Conservation (phyloP, 169 alveolate genomes). For the Plasmodium reichenowi region DNA sequence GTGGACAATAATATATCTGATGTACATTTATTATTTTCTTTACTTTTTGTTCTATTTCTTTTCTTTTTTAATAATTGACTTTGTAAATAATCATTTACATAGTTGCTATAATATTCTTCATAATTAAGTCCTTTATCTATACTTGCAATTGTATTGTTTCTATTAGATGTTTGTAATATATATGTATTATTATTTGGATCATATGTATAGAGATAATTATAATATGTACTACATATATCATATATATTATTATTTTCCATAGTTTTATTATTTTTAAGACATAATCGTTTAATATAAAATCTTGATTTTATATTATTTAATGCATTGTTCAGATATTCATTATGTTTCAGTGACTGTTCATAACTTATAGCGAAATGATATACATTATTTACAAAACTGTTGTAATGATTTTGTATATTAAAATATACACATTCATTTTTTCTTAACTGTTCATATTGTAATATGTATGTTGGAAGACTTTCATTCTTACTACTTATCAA, state of each 20-base stretch:
- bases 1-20: conserved; percentile 1
- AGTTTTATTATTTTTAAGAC: conserved; percentile 37
- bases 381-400: conserved; percentile 52
- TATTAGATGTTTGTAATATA: conserved; percentile 19
- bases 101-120: conserved; percentile 54
- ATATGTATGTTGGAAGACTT: conserved; percentile 45
- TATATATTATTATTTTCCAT: conserved; percentile 15
- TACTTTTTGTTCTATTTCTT: conserved; percentile 20
- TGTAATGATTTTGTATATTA: conserved; percentile 62
- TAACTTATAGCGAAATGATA: conserved; percentile 61
- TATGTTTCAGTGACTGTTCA: conserved; percentile 63
- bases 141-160: conserved; percentile 3
- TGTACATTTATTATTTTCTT: neutral
- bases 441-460: conserved; percentile 61
- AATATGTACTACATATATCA: conserved; percentile 55
- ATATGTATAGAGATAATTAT: conserved; percentile 45
- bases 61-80: conserved; percentile 28
- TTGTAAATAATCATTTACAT: conserved; percentile 58
- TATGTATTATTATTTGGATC: conserved; percentile 28
- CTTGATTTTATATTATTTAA: conserved; percentile 37
- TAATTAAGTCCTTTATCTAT: conserved; percentile 19
- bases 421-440: conserved; percentile 64
- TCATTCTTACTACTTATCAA: conserved; percentile 42
- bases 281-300: conserved; percentile 31
- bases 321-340: conserved; percentile 43